phyloP scores from a whole-genome alignment of 306 rosid species.

The Medicago arabica region DNA sequence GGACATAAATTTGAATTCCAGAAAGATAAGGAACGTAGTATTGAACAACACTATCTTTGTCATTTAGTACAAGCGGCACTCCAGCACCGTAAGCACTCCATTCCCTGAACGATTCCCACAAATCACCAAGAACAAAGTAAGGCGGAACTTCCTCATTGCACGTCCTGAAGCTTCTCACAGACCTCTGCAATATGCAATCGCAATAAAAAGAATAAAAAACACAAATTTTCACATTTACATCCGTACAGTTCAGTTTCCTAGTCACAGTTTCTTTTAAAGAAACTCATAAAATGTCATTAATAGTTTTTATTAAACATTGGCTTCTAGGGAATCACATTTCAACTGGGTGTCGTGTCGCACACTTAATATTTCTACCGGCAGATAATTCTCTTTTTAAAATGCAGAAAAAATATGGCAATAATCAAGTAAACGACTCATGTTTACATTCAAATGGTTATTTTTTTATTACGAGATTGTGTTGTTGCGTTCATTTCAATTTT shows the following conservation, averaged over 20 bases:
- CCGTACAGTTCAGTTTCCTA: neutral
- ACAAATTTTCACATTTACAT: neutral
- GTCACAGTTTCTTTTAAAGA: neutral
- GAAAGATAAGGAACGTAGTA: conserved; percentile 88
- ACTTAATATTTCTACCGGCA: neutral
- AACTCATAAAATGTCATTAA: neutral
- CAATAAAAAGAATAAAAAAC: conserved; percentile 12
- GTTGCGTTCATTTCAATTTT: neutral
- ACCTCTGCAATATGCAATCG: conserved; percentile 61
- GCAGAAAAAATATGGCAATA: neutral
- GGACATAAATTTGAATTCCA: conserved; percentile 79
- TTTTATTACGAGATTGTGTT: neutral
- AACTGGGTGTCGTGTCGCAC: neutral
- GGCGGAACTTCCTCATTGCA: conserved; percentile 67
- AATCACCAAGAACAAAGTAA: conserved; percentile 75
- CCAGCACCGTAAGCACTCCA: conserved; percentile 99
- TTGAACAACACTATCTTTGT: conserved; percentile 72
- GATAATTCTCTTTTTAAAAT: neutral
- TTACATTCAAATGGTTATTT: neutral
- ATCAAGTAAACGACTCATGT: neutral
- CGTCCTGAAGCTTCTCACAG: conserved; percentile 53
- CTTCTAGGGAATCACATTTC: neutral
- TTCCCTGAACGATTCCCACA: conserved; percentile 91
- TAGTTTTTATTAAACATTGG: neutral
- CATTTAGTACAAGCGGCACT: conserved; percentile 84